Evolutionary conservation across 2,329 filamentous ascomycete species (phyloP).

Genomic region (Arthrobotrys iridis): DNA sequence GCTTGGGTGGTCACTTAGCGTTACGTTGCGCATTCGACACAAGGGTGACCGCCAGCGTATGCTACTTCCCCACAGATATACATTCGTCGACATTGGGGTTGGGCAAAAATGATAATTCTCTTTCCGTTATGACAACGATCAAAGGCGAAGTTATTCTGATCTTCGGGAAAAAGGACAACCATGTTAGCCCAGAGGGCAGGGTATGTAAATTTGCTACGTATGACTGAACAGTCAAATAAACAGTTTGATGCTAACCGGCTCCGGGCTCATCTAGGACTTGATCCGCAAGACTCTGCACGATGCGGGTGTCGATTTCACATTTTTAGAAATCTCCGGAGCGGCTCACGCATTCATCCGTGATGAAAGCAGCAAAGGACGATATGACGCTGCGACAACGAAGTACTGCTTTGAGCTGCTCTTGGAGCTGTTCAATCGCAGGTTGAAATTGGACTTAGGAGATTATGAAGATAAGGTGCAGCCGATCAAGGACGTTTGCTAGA

Average conservation of each 20-base stretch:
- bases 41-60: constrained; percentile 78
- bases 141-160: constrained; percentile 86
- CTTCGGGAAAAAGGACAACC: constrained; percentile 89
- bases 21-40: constrained; percentile 71
- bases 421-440: constrained; percentile 80
- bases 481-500: constrained; percentile 77
- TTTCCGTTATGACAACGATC: constrained; percentile 72
- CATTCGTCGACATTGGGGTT: constrained; percentile 80
- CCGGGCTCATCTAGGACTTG: constrained; percentile 21
- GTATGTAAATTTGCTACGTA: constrained; percentile 73
- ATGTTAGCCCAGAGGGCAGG: constrained; percentile 83
- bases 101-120: constrained; percentile 71
- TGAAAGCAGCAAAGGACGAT: constrained; percentile 90
- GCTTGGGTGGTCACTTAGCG: constrained; percentile 87
- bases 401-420: constrained; percentile 90
- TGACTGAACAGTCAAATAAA: constrained; percentile 60
- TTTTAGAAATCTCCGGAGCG: constrained; percentile 45
- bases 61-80: constrained; percentile 93
- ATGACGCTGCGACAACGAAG: constrained; percentile 85
- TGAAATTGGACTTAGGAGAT: constrained; percentile 81
- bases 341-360: constrained; percentile 88
- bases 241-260: constrained; percentile 66
- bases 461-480: constrained; percentile 70
- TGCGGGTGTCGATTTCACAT: constrained; percentile 43
- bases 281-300: constrained; percentile 29